Base-by-base conservation (phyloP, 2,329 filamentous ascomycete genomes). In the Rhynchosporium agropyri region DNA sequence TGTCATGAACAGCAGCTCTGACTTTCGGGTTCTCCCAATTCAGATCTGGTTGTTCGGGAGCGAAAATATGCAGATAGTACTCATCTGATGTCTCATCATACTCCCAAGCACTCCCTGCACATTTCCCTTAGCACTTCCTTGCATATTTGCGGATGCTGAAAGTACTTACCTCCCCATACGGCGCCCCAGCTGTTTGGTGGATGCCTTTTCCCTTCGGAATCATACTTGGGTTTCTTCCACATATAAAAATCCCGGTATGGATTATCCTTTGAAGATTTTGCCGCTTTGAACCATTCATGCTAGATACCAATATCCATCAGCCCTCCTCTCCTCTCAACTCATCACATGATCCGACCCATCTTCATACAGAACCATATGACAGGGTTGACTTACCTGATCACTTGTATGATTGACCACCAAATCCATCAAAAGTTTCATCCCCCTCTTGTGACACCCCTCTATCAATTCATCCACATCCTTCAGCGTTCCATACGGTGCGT, bases 1-100 rank as follows among this genome's bases (percentile, higher is more conserved):
- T 84, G 5, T 86, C 79, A 70, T 91, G 88, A 1, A 91, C 87
- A 0, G 86, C 89, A 58, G 85, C 78, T 6, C 88, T 83, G 7
- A 89, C 86, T 2, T 83, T 82, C 0, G 81, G 79, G 55, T 88
- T 87, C 61, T 91, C 87, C 89, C 89, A 92, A 72, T 92, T 92
- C 20, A 93, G 78, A 68, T 93, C 90, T 0, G 90, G 90, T 72
- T 92, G 90, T 54, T 88, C 84, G 0, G 83, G 79, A 0, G 84
- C 83, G 72, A 90, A 93, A 1, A 92, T 78, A 66, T 83, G 81
- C 1, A 85, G 75, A 62, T 84, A 85, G 64, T 84, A 85, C 64
- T 84, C 79, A 43, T 79, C 74, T 0, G 81, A 80, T 0, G 70
- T 64, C 59, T 82, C 80, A 58, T 84, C 82, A 72, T 78, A 84